A percentile compares a stretch with the other conserved stretches of the same genome.
phyloP scores from a whole-genome alignment of 345 rosid species.

The Streptanthus diversifolius region DNA sequence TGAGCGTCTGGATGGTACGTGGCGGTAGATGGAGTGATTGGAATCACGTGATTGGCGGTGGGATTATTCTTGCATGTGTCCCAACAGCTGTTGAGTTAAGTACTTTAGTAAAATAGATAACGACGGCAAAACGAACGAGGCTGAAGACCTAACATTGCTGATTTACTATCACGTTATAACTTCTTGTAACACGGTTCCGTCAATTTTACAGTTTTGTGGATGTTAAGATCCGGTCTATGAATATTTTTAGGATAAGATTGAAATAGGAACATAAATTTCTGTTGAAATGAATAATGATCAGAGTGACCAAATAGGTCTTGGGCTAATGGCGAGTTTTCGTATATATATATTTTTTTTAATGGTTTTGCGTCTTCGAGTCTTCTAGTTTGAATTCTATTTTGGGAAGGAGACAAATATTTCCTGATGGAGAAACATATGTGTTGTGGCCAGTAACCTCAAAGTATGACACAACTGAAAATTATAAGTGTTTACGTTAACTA shows the following conservation, averaged over 20 bases:
- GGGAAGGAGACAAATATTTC: too few species aligned
- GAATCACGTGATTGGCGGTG: conserved; percentile 38
- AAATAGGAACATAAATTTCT: too few species aligned
- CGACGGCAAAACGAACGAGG: neutral
- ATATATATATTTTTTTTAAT: too few species aligned
- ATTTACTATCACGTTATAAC: neutral
- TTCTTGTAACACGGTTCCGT: neutral
- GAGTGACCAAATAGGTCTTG: neutral
- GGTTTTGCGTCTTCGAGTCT: too few species aligned
- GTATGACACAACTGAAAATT: too few species aligned
- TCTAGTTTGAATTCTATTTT: too few species aligned
- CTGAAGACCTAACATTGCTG: neutral
- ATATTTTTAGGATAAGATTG: neutral
- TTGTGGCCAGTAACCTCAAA: neutral
- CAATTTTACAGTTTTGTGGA: neutral
- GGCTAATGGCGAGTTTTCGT: neutral
- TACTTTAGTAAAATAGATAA: neutral
- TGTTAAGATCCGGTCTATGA: too few species aligned
- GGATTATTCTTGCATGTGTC: conserved; percentile 10
- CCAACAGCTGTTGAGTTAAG: conserved; percentile 24
- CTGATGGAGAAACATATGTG: neutral
- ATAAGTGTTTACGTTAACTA: too few species aligned
- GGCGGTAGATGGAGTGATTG: conserved; percentile 1
- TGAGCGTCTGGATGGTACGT: conserved; percentile 9
- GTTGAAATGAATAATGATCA: neutral